phyloP scores from a whole-genome alignment of 1,139 yeast species.

The Saccharomyces pastorianus region DNA sequence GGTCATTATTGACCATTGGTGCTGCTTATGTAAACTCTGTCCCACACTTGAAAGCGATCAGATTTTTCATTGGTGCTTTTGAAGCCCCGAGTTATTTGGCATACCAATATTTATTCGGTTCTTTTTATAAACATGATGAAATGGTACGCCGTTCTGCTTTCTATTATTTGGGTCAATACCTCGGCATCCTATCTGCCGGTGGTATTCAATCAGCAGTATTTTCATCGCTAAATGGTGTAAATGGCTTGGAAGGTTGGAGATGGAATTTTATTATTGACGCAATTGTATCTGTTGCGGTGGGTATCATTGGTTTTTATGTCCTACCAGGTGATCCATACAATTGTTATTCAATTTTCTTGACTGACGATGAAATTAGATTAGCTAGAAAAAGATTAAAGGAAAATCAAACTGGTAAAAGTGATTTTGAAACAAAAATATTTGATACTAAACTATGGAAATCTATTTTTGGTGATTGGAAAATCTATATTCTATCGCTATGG shows the following conservation, averaged over 20 bases:
- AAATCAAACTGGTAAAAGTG: constrained; percentile 33
- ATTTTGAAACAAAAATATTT: constrained; percentile 30
- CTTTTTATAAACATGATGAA: constrained; percentile 55
- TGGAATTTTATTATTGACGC: constrained; percentile 71
- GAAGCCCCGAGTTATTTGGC: constrained; percentile 57
- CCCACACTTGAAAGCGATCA: constrained; percentile 44
- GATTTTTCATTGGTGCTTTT: constrained; percentile 59
- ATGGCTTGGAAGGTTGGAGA: constrained; percentile 57
- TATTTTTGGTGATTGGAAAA: constrained; percentile 48
- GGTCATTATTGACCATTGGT: constrained; percentile 60
- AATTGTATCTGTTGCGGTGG: constrained; percentile 50
- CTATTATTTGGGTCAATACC: constrained; percentile 51
- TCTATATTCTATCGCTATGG: constrained; percentile 46
- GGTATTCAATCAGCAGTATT: constrained; percentile 55
- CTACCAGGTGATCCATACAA: constrained; percentile 65
- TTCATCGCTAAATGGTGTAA: constrained; percentile 38
- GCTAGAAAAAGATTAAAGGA: constrained; percentile 46
- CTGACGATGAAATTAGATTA: constrained; percentile 49
- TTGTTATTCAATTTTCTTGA: constrained; percentile 47
- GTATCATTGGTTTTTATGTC: constrained; percentile 50
- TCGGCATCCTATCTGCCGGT: constrained; percentile 58
- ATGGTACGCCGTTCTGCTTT: constrained; percentile 53
- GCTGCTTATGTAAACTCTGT: constrained; percentile 42
- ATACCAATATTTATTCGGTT: constrained; percentile 53
- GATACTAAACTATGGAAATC: constrained; percentile 40